phyloP scores from a whole-genome alignment of 768 basidiomycete species.

The Termitomyces sp. region DNA sequence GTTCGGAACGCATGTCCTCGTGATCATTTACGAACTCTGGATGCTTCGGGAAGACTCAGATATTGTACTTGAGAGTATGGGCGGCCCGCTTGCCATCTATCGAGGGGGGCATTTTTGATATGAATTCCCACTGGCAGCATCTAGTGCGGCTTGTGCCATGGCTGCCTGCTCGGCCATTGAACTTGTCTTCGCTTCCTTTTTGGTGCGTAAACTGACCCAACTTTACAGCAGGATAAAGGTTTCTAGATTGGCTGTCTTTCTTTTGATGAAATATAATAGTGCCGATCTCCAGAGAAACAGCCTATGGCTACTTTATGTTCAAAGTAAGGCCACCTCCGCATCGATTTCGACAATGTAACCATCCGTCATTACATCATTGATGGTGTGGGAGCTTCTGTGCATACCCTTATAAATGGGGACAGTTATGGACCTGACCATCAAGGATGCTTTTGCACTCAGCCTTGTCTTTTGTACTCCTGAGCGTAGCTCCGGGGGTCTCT shows the following conservation, averaged over 20 bases:
- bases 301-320: neutral
- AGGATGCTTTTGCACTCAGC: constrained; percentile 5
- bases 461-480: neutral
- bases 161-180: neutral
- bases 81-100: neutral
- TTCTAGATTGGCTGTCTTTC: neutral
- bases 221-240: neutral
- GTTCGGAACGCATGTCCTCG: too few species aligned
- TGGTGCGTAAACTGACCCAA: neutral
- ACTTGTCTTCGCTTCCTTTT: neutral
- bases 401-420: neutral
- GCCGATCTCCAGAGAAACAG: too few species aligned
- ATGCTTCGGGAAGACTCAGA: too few species aligned
- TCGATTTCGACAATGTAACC: neutral
- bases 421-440: neutral
- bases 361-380: constrained; percentile 6
- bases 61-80: neutral
- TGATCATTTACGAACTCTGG: too few species aligned
- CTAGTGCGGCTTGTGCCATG: neutral
- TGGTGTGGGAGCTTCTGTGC: neutral
- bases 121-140: neutral
- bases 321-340: neutral
- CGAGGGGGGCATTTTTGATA: neutral
- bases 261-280: neutral
- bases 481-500: constrained; percentile 1